Evolutionary conservation across 208 protist genomes (phyloP), one percentile per base, ranked within the genome.

Genomic region (Trichomonas gallinae): DNA sequence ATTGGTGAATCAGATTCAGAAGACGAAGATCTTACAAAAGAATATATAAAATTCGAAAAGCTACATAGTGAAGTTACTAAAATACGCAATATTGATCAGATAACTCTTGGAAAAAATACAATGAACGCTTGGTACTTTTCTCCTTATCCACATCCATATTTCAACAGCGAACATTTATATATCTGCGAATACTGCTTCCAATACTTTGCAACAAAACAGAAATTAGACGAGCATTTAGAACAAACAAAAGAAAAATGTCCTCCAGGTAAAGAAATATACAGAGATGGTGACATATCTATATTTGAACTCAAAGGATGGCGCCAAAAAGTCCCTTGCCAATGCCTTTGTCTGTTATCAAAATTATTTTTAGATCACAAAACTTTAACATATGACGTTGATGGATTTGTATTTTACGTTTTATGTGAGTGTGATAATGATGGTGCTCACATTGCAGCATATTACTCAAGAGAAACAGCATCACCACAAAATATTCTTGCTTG

Each of bases 351-450:
- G 0, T 97, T 99, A 0, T 98, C 99, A 0, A 99, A 99, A 97
- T 98, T 99, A 8, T 99, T 99, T 97, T 97, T 99, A 0, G 99
- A 99, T 97, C 99, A 99, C 98, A 99, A 99, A 98, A 99, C 99
- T 0, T 98, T 99, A 3, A 99, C 99, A 97, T 99, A 99, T 97
- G 99, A 99, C 97, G 99, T 99, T 82, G 99, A 99, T 21, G 99
- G 99, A 1, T 99, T 99, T 97, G 97, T 99, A 13, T 99, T 99
- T 97, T 99, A 99, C 97, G 98, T 99, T 21, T 97, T 99, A 88
- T 99, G 98, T 82, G 98, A 99, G 81, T 97, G 98, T 51, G 98
- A 99, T 97, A 96, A 98, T 10, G 96, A 98, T 89, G 99, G 99
- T 17, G 98, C 98, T 83, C 98, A 99, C 97, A 98, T 98, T 72